Evolutionary conservation across 257 asterid species (phyloP), one percentile per base, ranked within the genome.

Genomic region (Forsythia viridissima): DNA sequence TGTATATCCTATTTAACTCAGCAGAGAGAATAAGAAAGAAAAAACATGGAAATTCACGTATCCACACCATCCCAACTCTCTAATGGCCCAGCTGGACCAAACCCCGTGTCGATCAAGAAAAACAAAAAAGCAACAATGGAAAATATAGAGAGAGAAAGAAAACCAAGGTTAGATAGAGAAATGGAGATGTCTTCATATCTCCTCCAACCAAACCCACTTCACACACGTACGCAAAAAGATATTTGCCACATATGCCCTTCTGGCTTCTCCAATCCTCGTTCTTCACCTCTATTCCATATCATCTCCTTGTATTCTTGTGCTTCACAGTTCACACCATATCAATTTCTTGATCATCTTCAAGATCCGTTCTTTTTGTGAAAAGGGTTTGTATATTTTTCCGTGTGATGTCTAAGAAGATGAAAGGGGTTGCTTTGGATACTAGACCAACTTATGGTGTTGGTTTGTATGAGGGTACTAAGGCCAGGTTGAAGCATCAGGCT

Each of bases 391-490:
- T 30, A 30, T 30, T 30, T 30, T 73, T 77, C 70, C 48, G 78
- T 73, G 90, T 82, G 84, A 92, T 94, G 98, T 84, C 92, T 44
- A 89, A 80, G 88, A 93, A 83, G 94, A 75, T 84, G 87, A 88
- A 86, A 75, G 87, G 85, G 85, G 81, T 76, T 77, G 83, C 80
- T 76, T n/a, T 80, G 70, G 92, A 77, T n/a, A 76, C 86, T 20
- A 61, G 80, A 16, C 68, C 84, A 15, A 66, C 80, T 70, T 82
- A 76, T 73, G 89, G 80, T 44, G 77, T 65, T 72, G 86, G 81
- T 24, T 63, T 20, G 76, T 79, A 21, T 76, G 93, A 80, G 79
- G 93, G 82, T 72, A 71, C 85, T 13, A 91, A 80, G 87, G 76
- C 83, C 42, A 84, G 86, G 72, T 72, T 81, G 70, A 94, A 85